Conservation (phyloP, 768 basidiomycete genomes). For the Naganishia antarctica region DNA sequence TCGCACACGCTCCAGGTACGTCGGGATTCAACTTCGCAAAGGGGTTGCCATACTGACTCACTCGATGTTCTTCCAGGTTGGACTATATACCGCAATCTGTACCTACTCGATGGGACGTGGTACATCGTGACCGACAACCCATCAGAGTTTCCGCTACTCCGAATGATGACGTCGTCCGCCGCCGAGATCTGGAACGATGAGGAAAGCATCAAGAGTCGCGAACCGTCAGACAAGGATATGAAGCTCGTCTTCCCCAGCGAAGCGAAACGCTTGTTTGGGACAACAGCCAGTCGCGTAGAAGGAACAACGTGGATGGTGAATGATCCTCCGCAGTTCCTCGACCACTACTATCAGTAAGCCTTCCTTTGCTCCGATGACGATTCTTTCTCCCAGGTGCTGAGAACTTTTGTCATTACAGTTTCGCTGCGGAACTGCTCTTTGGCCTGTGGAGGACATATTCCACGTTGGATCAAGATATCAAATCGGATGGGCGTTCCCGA, state of each 20-base stretch:
- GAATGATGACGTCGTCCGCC: slow-evolving; percentile 68
- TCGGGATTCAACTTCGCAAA: slow-evolving; percentile 16
- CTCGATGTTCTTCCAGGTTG: slow-evolving; percentile 58
- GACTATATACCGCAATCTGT: slow-evolving; percentile 82
- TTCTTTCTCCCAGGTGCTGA: neutral
- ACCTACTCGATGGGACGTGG: slow-evolving; percentile 71
- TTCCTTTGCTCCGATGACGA: neutral
- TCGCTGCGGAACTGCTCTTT: slow-evolving; percentile 84
- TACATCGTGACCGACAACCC: slow-evolving; percentile 76
- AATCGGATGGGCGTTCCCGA: slow-evolving; percentile 61
- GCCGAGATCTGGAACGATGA: slow-evolving; percentile 59
- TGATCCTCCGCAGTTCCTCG: slow-evolving; percentile 78
- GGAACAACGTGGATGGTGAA: slow-evolving; percentile 78
- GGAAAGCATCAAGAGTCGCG: slow-evolving; percentile 56
- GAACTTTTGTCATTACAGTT: slow-evolving; percentile 44
- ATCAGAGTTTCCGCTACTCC: slow-evolving; percentile 60
- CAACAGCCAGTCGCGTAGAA: slow-evolving; percentile 66
- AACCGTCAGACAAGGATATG: slow-evolving; percentile 75
- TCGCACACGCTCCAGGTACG: slow-evolving; percentile 72
- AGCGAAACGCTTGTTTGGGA: slow-evolving; percentile 66
- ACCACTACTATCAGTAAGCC: slow-evolving; percentile 75
- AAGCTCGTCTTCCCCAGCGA: slow-evolving; percentile 65
- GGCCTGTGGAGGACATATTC: slow-evolving; percentile 90
- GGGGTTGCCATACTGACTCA: neutral
- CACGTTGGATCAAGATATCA: slow-evolving; percentile 67